Evolutionary conservation across 257 asterid species (phyloP), one percentile per base, ranked within the genome.

Genomic region (Ilex aquifolium): DNA sequence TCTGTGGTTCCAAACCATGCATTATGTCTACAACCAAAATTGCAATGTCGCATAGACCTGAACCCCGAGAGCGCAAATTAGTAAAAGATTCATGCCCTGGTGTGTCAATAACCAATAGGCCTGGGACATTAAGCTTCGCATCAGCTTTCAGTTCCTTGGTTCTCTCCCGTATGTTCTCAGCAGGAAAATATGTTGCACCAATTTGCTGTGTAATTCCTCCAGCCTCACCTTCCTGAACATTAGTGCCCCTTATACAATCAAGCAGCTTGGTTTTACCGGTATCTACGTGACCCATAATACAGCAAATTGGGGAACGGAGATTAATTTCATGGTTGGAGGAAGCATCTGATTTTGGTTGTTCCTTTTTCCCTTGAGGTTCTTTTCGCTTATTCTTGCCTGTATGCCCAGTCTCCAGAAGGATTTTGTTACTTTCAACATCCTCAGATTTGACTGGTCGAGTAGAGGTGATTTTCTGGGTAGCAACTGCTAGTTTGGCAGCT

Each of bases 211-310:
- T 93, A 72, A 87, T 90, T 62, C 99, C 97, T 68, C 97, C 99
- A 69, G 99, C 99, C 79, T 93, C 99, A 32, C 99, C 99, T 83
- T 88, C 99, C 83, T 93, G 97, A 76, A 93, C 97, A 77, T 88
- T 84, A 63, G 99, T 89, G 50, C 99, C 95, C 71, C 97, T 74
- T 69, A 93, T 87, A 79, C 97, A 93, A 61, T 93, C 99, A 58
- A 93, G 97, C 68, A 93, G 76, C 80, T 93, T 93, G 17, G 99
- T 93, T 77, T 93, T 93, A 61, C 99, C 99, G 40, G 97, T 85
- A 82, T 93, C 99, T 39, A 93, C 97, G 61, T 93, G 99, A 13
- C 99, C 99, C 97, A 90, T 93, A 57, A 93, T 93, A 82, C 99
- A 93, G 69, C 99, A 93, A 65, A 93, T 93, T 13, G 97, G 99